Evolutionary conservation across 2,329 filamentous ascomycete genomes (phyloP).

Genomic region (Fusarium xylarioides): DNA sequence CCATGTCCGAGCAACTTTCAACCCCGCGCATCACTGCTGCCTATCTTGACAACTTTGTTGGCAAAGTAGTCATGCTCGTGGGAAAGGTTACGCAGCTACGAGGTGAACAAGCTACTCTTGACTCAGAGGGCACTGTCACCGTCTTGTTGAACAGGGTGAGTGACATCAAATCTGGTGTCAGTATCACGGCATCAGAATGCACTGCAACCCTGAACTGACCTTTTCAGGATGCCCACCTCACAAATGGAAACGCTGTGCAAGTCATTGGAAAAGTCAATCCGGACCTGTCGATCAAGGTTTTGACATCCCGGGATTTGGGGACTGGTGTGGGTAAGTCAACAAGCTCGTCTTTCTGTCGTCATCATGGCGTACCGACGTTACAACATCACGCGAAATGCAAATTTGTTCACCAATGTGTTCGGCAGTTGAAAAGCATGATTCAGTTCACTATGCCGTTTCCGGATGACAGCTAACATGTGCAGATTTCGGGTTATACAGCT

Average conservation of each 20-base stretch:
- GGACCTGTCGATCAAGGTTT: constrained; percentile 76
- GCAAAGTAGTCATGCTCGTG: constrained; percentile 81
- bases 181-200: neutral
- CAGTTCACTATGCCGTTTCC: neutral
- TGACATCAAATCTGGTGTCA: neutral
- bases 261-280: constrained; percentile 82
- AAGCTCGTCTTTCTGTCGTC: constrained; percentile 28
- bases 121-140: constrained; percentile 80
- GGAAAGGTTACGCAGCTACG: constrained; percentile 86
- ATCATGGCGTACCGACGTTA: constrained; percentile 8
- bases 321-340: constrained; percentile 69
- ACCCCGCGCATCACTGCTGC: constrained; percentile 84
- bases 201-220: neutral
- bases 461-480: neutral
- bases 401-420: neutral
- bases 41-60: constrained; percentile 80
- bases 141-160: constrained; percentile 77
- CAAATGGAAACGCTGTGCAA: constrained; percentile 75
- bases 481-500: constrained; percentile 81
- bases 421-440: neutral
- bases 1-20: constrained; percentile 72
- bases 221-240: constrained; percentile 74
- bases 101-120: constrained; percentile 82
- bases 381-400: neutral
- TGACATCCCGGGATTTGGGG: constrained; percentile 76